Evolutionary conservation across 2,329 filamentous ascomycete species (phyloP), one percentile per base, ranked within the genome.

Genomic region (Claviceps paspali): DNA sequence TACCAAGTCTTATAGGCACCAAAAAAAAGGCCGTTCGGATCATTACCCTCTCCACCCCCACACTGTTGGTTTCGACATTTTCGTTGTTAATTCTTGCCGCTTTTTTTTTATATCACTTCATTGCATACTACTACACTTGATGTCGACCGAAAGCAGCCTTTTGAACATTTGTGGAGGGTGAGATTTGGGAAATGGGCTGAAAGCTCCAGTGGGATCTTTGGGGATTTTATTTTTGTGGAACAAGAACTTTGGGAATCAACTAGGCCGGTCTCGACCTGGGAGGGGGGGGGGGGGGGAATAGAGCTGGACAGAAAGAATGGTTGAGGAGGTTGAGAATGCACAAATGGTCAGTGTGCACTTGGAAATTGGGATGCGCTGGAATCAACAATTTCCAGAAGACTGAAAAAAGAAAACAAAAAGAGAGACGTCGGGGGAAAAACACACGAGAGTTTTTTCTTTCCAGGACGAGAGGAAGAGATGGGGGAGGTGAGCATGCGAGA

Each of bases 21-120:
- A 48, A 33, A 33, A 51, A 59, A 59, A 59, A 56, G 59, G 60
- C 59, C 41, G 45, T 47, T 48, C 36, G 49, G 51, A 56, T 56
- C 56, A 58, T 59, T 58, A 57, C 56, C 55, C 39, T 40, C 42
- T 42, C 12, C 12, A n/a, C n/a, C n/a, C n/a, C n/a, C n/a, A n/a
- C n/a, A n/a, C n/a, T n/a, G n/a, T n/a, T n/a, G n/a, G n/a, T n/a
- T n/a, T n/a, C n/a, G n/a, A n/a, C n/a, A n/a, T n/a, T n/a, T n/a
- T n/a, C n/a, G n/a, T n/a, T n/a, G n/a, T n/a, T n/a, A n/a, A n/a
- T 21, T 32, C 41, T 43, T 33, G 36, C 41, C 33, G 34, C 37
- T 47, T 49, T 41, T 36, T 46, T 47, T 44, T 46, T 43, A 41
- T 35, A 38, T 47, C 50, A 42, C 19, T 48, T 44, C 48, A 46